Conservation (phyloP, 2,329 filamentous ascomycete genomes). For the Exophiala bonariae region DNA sequence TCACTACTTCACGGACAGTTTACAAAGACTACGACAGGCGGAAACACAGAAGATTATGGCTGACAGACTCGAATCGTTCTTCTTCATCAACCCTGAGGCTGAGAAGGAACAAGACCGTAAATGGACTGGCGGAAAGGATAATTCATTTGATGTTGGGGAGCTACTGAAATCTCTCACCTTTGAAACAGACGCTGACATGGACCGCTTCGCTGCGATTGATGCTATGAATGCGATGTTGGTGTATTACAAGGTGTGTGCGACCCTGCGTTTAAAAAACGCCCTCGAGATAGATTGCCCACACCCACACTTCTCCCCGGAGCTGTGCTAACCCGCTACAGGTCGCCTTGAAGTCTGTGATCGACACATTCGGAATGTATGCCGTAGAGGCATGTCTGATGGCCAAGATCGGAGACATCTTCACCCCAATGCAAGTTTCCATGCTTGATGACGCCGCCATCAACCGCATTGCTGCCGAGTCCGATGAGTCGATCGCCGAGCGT, state of each 20-base stretch:
- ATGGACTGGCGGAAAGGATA: not conserved
- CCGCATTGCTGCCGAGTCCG: conserved; percentile 40
- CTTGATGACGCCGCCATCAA: conserved; percentile 35
- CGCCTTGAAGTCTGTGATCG: conserved; percentile 46
- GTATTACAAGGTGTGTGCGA: conserved; percentile 43
- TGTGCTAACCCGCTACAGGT: conserved; percentile 32
- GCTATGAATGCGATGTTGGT: conserved; percentile 48
- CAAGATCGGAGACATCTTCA: conserved; percentile 45
- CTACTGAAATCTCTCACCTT: conserved; percentile 30
- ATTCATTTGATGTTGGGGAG: conserved; percentile 13
- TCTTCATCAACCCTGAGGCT: conserved; percentile 7
- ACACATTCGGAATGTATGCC: conserved; percentile 51
- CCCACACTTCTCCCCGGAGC: not conserved
- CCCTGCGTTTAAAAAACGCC: no score
- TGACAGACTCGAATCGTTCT: conserved; percentile 9
- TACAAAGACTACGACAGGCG: conserved; percentile 29
- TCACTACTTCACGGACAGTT: conserved; percentile 36
- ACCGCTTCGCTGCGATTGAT: conserved; percentile 39
- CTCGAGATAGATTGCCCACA: no score
- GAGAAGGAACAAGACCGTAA: not conserved
- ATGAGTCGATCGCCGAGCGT: conserved; percentile 19
- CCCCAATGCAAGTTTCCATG: conserved; percentile 35
- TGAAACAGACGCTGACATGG: conserved; percentile 21
- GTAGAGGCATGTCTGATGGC: conserved; percentile 51
- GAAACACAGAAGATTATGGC: not conserved